Conservation (phyloP, 2,329 filamentous ascomycete genomes). For the Botrytis deweyae region DNA sequence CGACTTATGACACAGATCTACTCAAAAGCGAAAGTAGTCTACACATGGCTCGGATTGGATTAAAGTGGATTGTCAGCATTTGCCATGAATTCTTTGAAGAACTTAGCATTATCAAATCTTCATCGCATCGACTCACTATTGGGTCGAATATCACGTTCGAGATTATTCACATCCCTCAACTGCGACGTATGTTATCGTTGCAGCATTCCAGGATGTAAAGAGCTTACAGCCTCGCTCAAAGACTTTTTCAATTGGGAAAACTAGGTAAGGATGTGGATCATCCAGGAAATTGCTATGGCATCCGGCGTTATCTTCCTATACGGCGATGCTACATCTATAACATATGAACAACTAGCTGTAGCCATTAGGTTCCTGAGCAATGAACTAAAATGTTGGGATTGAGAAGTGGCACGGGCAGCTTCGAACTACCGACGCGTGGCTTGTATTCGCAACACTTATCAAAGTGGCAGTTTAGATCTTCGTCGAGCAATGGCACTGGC, state of each 20-base stretch:
- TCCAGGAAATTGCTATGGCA: neutral
- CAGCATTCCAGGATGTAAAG: neutral
- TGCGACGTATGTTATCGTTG: neutral
- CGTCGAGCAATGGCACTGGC: neutral
- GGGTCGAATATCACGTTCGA: neutral
- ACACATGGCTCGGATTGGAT: neutral
- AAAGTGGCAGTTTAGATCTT: neutral
- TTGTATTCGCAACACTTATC: neutral
- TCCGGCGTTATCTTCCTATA: neutral
- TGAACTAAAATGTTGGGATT: neutral
- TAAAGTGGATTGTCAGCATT: neutral
- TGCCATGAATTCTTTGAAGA: neutral
- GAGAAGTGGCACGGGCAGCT: neutral
- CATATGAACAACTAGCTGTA: neutral
- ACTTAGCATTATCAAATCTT: neutral
- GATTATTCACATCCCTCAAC: neutral
- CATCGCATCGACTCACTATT: neutral
- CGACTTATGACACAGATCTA: neutral
- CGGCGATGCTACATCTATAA: neutral
- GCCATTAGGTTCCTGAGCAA: neutral
- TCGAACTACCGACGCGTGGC: neutral
- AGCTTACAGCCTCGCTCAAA: neutral
- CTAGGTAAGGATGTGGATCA: neutral
- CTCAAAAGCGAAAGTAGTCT: neutral
- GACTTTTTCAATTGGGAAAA: neutral